Conservation (phyloP, 768 basidiomycete genomes). For the Leccinellum albellum region DNA sequence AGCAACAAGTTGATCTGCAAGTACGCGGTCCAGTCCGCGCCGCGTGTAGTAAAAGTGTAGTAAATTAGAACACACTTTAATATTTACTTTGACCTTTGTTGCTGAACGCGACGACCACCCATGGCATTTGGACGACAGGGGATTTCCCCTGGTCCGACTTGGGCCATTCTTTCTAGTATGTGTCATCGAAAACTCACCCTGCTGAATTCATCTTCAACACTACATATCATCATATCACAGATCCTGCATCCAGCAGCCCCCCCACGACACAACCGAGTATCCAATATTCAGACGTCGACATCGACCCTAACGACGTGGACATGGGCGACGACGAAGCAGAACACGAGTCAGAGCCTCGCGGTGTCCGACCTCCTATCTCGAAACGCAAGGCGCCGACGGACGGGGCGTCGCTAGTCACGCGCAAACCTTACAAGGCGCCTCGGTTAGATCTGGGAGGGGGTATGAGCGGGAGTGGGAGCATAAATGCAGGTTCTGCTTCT, state of each 20-base stretch:
- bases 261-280: constrained; percentile 11
- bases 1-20: neutral
- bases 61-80: neutral
- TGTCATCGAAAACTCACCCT: constrained; percentile 3
- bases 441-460: constrained; percentile 13
- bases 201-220: neutral
- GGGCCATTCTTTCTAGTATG: constrained; percentile 26
- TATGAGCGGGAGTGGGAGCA: neutral
- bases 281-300: constrained; percentile 12
- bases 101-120: neutral
- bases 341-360: neutral
- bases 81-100: neutral
- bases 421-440: constrained; percentile 17
- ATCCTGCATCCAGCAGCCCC: constrained; percentile 20
- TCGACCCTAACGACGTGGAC: constrained; percentile 9
- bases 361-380: constrained; percentile 8
- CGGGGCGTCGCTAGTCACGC: constrained; percentile 4
- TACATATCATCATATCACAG: constrained; percentile 1
- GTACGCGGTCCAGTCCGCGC: neutral
- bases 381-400: constrained; percentile 26
- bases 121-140: neutral
- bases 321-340: constrained; percentile 23
- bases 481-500: neutral
- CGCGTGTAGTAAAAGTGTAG: neutral
- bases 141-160: constrained; percentile 27